These are phyloP conservation scores for Toxoplasma gondii DNA, from an alignment of 169 alveolate genomes.

Conservation along the genomic window DNA sequence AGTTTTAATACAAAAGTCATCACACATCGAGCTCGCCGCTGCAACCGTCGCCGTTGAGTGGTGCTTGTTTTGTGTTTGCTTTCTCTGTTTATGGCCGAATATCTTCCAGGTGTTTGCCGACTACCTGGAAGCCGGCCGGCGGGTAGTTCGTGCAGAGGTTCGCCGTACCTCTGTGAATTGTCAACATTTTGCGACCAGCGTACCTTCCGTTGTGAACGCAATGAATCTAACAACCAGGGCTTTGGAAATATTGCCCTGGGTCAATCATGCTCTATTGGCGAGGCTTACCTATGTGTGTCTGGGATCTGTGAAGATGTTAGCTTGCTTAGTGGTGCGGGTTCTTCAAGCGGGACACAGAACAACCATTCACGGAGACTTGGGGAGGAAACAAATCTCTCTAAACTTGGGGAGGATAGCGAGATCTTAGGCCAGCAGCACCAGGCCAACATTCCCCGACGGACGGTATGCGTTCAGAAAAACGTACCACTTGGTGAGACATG, in stretches of 20 bases:
- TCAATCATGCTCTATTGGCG: background rate
- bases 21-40: too few relatives aligned
- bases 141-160: slow-evolving; percentile 2
- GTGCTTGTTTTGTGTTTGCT: too few relatives aligned
- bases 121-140: slow-evolving; percentile 22
- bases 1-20: too few relatives aligned
- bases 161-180: background rate
- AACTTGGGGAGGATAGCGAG: background rate
- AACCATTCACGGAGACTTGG: background rate
- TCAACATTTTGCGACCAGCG: background rate
- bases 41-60: too few relatives aligned
- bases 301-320: slow-evolving; percentile 1
- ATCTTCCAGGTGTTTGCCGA: background rate
- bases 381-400: background rate
- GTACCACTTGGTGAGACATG: background rate
- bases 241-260: background rate
- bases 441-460: background rate
- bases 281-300: background rate
- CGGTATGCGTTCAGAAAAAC: slow-evolving; percentile 29
- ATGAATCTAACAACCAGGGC: background rate
- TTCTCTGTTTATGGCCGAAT: background rate
- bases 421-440: background rate
- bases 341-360: background rate
- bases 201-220: background rate
- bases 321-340: background rate